A percentile compares a stretch with the other conserved stretches of the same genome.
phyloP scores from a whole-genome alignment of 2,329 filamentous ascomycete species.

The Exophiala phaeomuriformis region DNA sequence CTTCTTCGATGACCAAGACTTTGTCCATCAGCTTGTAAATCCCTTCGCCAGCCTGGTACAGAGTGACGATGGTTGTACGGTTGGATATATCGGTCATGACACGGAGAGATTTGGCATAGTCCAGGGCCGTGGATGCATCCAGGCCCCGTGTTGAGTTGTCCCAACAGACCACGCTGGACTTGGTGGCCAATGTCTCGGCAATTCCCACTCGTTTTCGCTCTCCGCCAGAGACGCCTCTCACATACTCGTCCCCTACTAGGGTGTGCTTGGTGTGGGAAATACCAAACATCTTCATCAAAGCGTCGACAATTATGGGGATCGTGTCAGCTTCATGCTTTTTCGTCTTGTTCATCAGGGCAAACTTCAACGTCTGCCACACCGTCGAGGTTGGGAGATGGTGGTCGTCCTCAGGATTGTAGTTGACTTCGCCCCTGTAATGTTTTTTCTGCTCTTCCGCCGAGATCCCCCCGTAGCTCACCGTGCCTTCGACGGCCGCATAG shows the following conservation, averaged over 20 bases:
- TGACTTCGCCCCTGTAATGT: constrained; percentile 66
- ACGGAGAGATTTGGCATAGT: constrained; percentile 49
- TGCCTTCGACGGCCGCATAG: constrained; percentile 60
- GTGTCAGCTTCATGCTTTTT: constrained; percentile 57
- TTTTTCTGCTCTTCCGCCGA: constrained; percentile 60
- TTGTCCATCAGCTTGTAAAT: constrained; percentile 60
- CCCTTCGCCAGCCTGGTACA: constrained; percentile 48
- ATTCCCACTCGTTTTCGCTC: constrained; percentile 60
- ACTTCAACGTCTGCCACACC: constrained; percentile 70
- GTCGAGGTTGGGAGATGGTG: constrained; percentile 66
- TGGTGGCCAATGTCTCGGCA: constrained; percentile 45
- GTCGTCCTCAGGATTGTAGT: constrained; percentile 72
- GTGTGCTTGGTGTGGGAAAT: constrained; percentile 75
- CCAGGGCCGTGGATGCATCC: constrained; percentile 50
- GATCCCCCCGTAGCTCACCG: constrained; percentile 66
- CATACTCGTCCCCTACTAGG: constrained; percentile 59
- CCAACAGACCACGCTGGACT: constrained; percentile 44
- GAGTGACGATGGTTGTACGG: constrained; percentile 47
- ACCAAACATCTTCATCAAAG: constrained; percentile 83
- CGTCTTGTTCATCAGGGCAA: constrained; percentile 68
- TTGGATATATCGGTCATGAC: constrained; percentile 44
- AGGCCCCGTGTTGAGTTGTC: constrained; percentile 47
- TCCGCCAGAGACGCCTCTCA: constrained; percentile 61
- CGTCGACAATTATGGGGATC: constrained; percentile 68
- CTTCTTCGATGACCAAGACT: constrained; percentile 59